Evolutionary conservation across 2,329 filamentous ascomycete species (phyloP).

Genomic region (Cladosporium sp.): DNA sequence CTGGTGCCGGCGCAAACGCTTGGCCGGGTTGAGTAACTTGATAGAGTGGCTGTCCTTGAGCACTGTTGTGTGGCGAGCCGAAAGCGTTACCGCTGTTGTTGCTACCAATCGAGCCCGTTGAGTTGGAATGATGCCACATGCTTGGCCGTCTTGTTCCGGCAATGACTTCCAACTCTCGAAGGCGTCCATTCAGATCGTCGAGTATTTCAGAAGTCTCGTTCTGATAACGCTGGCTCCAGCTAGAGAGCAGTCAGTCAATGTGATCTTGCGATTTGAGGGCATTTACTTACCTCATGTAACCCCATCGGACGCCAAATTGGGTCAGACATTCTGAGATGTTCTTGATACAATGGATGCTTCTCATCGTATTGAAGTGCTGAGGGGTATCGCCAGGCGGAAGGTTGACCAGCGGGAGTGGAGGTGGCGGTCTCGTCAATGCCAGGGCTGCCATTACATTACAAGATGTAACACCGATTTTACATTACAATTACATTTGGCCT

Average conservation of each 20-base stretch:
- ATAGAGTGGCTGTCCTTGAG: neutral
- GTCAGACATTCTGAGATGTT: constrained; percentile 42
- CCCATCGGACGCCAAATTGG: constrained; percentile 42
- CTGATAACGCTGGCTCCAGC: constrained; percentile 45
- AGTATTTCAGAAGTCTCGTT: constrained; percentile 37
- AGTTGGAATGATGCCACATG: constrained; percentile 23
- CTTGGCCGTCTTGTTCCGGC: constrained; percentile 19
- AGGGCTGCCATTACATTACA: too few relatives aligned
- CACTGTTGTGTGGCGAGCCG: constrained; percentile 15
- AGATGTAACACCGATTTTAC: too few relatives aligned
- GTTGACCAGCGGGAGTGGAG: constrained; percentile 27
- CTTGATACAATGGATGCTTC: constrained; percentile 43
- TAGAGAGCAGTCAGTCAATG: constrained; percentile 13
- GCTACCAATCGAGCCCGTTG: constrained; percentile 22
- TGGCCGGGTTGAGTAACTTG: constrained; percentile 13
- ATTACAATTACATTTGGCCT: too few relatives aligned
- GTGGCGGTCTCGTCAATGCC: constrained; percentile 31
- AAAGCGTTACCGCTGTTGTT: constrained; percentile 19
- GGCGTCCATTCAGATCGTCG: constrained; percentile 36
- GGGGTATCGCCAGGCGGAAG: constrained; percentile 25
- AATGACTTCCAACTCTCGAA: constrained; percentile 27
- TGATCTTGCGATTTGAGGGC: neutral
- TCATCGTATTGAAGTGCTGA: constrained; percentile 29
- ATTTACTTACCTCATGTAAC: constrained; percentile 36
- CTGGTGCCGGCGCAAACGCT: constrained; percentile 2